Evolutionary conservation across 1,139 yeast species (phyloP).

Genomic region (Yamadazyma spencermartinsiae): DNA sequence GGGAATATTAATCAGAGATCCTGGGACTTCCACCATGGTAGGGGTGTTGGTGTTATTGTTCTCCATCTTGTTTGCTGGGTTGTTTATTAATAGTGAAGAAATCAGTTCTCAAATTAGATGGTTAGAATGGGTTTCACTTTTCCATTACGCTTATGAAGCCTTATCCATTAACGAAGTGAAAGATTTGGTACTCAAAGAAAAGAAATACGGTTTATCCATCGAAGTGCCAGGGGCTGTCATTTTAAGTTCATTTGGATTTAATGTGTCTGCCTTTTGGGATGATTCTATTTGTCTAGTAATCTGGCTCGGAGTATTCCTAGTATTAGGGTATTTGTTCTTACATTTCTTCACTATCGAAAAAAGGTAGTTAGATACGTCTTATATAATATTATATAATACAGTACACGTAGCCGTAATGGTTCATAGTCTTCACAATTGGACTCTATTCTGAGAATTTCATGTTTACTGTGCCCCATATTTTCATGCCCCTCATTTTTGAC

Average conservation of each 20-base stretch:
- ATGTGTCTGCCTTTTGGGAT: conserved; percentile 69
- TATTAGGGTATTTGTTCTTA: conserved; percentile 73
- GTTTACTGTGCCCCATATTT: no score
- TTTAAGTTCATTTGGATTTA: conserved; percentile 90
- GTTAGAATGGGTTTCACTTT: conserved; percentile 82
- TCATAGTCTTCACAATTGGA: no score
- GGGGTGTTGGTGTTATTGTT: conserved; percentile 83
- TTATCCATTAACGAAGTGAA: conserved; percentile 91
- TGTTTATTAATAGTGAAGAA: conserved; percentile 81
- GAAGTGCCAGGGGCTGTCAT: conserved; percentile 99
- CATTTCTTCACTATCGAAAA: conserved; percentile 74
- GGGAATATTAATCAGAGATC: conserved; percentile 82
- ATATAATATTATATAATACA: not conserved
- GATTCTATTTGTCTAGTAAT: conserved; percentile 60
- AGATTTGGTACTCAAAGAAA: conserved; percentile 78
- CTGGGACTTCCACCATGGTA: conserved; percentile 90
- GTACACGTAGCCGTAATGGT: no score
- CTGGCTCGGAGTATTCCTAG: conserved; percentile 52
- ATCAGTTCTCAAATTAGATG: conserved; percentile 71
- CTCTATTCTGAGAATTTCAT: no score
- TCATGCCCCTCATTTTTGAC: not conserved
- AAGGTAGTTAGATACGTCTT: conserved; percentile 38
- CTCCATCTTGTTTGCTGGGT: conserved; percentile 87
- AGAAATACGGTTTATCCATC: conserved; percentile 87
- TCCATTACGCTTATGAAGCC: conserved; percentile 95